Evolutionary conservation across 768 basidiomycete species (phyloP).

Genomic region (Tulasnella sp.): DNA sequence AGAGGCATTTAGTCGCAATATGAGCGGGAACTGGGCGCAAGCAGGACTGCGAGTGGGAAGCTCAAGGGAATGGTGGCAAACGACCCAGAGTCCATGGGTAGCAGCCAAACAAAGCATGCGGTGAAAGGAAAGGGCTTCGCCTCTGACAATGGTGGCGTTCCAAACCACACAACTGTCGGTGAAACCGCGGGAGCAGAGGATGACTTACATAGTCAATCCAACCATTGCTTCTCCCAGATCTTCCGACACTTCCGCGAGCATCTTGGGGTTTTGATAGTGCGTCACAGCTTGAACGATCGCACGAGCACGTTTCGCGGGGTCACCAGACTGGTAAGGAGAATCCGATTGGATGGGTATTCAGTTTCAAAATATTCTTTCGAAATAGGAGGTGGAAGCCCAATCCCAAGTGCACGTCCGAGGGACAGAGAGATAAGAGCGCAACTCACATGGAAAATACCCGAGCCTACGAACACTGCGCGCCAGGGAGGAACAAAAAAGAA

Average conservation of each 20-base stretch:
- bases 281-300: slow-evolving; percentile 95
- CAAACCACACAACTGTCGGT: neutral
- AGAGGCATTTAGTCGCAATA: neutral
- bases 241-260: slow-evolving; percentile 81
- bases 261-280: slow-evolving; percentile 88
- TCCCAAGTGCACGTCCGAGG: neutral
- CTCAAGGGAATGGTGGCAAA: neutral
- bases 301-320: slow-evolving; percentile 85
- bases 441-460: slow-evolving; percentile 87
- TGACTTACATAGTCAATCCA: slow-evolving; percentile 70
- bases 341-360: no score
- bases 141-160: neutral
- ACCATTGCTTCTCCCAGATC: slow-evolving; percentile 89
- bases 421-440: neutral
- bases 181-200: neutral
- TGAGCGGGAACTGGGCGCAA: neutral
- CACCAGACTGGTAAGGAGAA: slow-evolving; percentile 51
- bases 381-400: neutral
- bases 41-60: neutral
- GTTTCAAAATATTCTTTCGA: no score
- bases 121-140: neutral
- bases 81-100: no score
- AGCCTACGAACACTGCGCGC: slow-evolving; percentile 82
- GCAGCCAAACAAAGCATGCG: no score
- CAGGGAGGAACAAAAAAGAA: neutral